These are phyloP conservation scores for Fusarium sp. DNA, from an alignment of 2,329 filamentous ascomycete genomes.

Conservation along the genomic window DNA sequence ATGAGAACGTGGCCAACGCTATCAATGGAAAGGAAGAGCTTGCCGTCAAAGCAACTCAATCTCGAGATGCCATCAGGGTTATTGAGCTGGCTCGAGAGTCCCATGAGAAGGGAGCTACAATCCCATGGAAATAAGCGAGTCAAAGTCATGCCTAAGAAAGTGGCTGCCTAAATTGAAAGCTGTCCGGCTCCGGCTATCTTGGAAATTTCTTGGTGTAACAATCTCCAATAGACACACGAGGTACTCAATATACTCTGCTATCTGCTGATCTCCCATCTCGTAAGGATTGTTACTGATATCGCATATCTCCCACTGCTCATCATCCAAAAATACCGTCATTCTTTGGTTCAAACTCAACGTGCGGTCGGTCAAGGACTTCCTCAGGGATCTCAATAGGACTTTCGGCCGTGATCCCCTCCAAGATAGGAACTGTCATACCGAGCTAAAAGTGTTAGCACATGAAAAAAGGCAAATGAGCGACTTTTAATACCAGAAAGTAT, in stretches of 20 bases:
- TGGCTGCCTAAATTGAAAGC: not conserved
- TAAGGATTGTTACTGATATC: not conserved
- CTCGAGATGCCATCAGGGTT: slow-evolving; percentile 53
- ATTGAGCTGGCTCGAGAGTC: slow-evolving; percentile 56
- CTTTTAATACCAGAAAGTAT: not conserved
- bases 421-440: not conserved
- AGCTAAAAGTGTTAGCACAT: not conserved
- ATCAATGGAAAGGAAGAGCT: slow-evolving; percentile 54
- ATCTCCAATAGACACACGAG: not conserved
- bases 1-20: slow-evolving; percentile 53
- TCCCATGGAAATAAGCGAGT: slow-evolving; percentile 41
- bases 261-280: not conserved
- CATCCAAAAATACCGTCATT: not conserved
- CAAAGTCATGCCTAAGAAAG: not conserved
- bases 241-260: not conserved
- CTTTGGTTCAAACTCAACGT: not conserved
- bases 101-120: slow-evolving; percentile 47
- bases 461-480: not conserved
- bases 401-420: not conserved
- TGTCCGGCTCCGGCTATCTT: no score
- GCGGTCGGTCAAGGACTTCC: not conserved
- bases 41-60: slow-evolving; percentile 53
- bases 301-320: not conserved
- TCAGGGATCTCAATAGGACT: not conserved
- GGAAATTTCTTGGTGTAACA: not conserved